Evolutionary conservation across 331 rosid genomes (phyloP).

Genomic region (Spiraea crenata): DNA sequence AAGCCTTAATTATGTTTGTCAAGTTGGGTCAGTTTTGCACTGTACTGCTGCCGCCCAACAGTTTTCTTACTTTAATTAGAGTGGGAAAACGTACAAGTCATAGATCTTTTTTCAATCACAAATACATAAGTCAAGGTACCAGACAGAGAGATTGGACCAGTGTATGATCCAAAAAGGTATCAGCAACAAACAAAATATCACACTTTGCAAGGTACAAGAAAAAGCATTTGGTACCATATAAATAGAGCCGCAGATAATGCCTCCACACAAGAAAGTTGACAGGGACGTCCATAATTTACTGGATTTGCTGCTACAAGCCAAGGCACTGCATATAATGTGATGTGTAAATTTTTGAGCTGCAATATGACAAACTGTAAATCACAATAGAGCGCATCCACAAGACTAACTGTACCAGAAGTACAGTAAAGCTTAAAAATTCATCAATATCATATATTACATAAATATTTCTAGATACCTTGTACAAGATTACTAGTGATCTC

Average conservation of each 20-base stretch:
- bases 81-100: background rate
- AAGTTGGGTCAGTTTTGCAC: background rate
- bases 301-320: slow-evolving; percentile 99
- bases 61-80: background rate
- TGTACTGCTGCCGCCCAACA: background rate
- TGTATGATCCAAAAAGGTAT: background rate
- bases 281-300: slow-evolving; percentile 92
- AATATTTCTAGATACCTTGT: background rate
- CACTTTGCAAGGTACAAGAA: background rate
- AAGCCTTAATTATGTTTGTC: background rate
- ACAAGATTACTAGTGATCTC: too few relatives aligned
- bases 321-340: slow-evolving; percentile 61
- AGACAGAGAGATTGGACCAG: slow-evolving; percentile 2
- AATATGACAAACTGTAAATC: slow-evolving; percentile 3
- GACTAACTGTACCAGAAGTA: background rate
- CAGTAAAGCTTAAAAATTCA: background rate
- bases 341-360: slow-evolving; percentile 18
- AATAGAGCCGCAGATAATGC: slow-evolving; percentile 92
- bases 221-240: slow-evolving; percentile 61
- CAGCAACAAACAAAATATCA: background rate
- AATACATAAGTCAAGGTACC: background rate
- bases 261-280: slow-evolving; percentile 96
- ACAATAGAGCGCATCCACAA: slow-evolving; percentile 11
- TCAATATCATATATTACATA: background rate
- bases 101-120: background rate